Conservation (phyloP, 441 rosid species). For the Gossypium lobatum region DNA sequence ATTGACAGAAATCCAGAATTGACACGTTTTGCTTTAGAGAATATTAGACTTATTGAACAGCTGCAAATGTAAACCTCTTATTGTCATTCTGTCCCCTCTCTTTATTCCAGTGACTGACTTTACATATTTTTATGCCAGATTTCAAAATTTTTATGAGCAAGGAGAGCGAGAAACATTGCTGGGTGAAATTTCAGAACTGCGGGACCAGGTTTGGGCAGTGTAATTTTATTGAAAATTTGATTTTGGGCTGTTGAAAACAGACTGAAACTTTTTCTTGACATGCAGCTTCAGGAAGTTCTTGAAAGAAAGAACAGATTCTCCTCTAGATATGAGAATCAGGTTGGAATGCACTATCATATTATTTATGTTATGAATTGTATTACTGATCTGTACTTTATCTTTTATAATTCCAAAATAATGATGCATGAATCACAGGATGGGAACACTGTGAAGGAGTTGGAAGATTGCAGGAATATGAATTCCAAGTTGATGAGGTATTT, state of each 20-base stretch:
- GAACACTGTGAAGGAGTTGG: slow-evolving; percentile 49
- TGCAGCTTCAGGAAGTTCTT: slow-evolving; percentile 51
- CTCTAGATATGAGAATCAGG: slow-evolving; percentile 37
- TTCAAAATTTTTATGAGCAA: slow-evolving; percentile 53
- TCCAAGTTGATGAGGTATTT: slow-evolving; percentile 63
- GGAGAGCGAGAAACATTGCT: slow-evolving; percentile 63
- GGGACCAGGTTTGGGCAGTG: slow-evolving; percentile 56
- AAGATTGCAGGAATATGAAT: slow-evolving; percentile 63
- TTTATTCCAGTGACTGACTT: slow-evolving; percentile 13
- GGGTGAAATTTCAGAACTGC: slow-evolving; percentile 62
- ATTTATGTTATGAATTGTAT: slow-evolving; percentile 12
- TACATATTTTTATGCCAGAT: slow-evolving; percentile 39
- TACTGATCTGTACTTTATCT: slow-evolving; percentile 19
- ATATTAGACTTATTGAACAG: slow-evolving; percentile 59
- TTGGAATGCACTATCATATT: slow-evolving; percentile 23
- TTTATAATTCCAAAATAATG: slow-evolving; percentile 4
- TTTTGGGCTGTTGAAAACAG: slow-evolving; percentile 13
- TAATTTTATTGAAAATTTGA: slow-evolving; percentile 5
- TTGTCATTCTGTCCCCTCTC: slow-evolving; percentile 7
- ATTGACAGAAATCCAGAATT: slow-evolving; percentile 53
- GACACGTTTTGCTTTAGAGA: slow-evolving; percentile 53
- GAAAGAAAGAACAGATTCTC: slow-evolving; percentile 38
- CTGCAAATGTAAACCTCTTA: slow-evolving; percentile 50
- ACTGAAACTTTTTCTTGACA: slow-evolving; percentile 18
- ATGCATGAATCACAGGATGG: slow-evolving; percentile 37